A percentile compares a stretch with the other conserved stretches of the same genome.
Evolutionary conservation across 2,329 filamentous ascomycete genomes (phyloP).

Genomic region (Bretziella fagacearum): DNA sequence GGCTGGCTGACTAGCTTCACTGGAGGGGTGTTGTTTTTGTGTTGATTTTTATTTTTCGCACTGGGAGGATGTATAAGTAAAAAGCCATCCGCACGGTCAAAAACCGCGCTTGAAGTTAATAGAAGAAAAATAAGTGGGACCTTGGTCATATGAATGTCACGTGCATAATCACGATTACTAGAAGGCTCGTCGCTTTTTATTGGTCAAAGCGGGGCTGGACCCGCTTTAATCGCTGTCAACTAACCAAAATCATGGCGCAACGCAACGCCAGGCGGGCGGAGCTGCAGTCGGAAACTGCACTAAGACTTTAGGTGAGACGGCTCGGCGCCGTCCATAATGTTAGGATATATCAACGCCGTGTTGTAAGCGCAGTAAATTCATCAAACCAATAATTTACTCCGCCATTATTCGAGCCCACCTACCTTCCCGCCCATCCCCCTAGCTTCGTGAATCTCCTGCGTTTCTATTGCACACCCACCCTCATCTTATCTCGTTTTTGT

Average conservation of each 20-base stretch:
- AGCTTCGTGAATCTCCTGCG: neutral
- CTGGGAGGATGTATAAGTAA: constrained; percentile 11
- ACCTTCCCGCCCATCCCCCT: neutral
- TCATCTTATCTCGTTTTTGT: neutral
- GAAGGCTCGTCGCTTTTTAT: neutral
- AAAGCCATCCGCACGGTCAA: constrained; percentile 10
- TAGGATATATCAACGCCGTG: neutral
- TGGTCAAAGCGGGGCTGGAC: neutral
- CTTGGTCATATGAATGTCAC: neutral
- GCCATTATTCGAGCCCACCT: neutral
- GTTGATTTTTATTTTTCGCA: constrained; percentile 10
- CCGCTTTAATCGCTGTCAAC: neutral
- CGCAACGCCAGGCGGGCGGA: neutral
- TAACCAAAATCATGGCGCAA: neutral
- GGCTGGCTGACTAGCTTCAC: constrained; percentile 5
- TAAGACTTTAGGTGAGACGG: neutral
- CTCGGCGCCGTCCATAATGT: neutral
- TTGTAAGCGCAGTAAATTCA: neutral
- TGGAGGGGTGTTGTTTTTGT: constrained; percentile 1
- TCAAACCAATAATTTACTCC: neutral
- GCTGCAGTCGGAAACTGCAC: neutral
- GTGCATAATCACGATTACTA: neutral
- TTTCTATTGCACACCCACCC: neutral
- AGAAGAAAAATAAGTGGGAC: neutral
- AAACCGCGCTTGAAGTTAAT: constrained; percentile 1